Percentiles rank a stretch among this genome's conserved stretches.
Conservation (phyloP, 2,329 filamentous ascomycete genomes). For the Thielaviopsis musarum region DNA sequence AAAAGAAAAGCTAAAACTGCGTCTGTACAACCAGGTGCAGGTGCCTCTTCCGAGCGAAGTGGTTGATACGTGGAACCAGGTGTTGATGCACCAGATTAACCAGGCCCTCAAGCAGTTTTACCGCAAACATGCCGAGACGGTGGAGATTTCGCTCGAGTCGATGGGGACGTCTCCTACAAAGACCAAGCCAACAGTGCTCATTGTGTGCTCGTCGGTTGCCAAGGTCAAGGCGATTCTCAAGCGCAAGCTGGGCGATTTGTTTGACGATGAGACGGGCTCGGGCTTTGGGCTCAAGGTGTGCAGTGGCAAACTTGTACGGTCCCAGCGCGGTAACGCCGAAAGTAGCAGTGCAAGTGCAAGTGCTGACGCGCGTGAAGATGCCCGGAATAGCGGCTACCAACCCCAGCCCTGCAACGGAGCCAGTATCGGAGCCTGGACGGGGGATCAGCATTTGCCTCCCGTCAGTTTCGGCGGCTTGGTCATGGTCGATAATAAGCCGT, state of each 20-base stretch:
- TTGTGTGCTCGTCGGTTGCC: slow-evolving; percentile 58
- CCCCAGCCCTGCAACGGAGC: slow-evolving; percentile 66
- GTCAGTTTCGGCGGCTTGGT: slow-evolving; percentile 84
- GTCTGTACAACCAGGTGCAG: slow-evolving; percentile 44
- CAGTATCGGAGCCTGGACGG: slow-evolving; percentile 81
- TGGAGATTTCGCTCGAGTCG: slow-evolving; percentile 61
- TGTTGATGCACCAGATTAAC: slow-evolving; percentile 57
- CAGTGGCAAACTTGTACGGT: slow-evolving; percentile 48
- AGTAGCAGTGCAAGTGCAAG: slow-evolving; percentile 16
- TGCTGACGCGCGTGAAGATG: slow-evolving; percentile 24
- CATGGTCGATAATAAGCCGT: slow-evolving; percentile 65
- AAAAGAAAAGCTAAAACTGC: slow-evolving; percentile 24
- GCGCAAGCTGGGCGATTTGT: slow-evolving; percentile 47
- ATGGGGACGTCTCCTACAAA: slow-evolving; percentile 52
- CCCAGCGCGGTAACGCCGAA: slow-evolving; percentile 27
- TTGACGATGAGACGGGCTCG: slow-evolving; percentile 36
- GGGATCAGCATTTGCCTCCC: slow-evolving; percentile 70
- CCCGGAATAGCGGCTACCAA: slow-evolving; percentile 62
- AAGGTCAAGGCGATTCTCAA: slow-evolving; percentile 57
- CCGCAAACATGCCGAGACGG: slow-evolving; percentile 55
- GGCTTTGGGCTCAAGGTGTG: slow-evolving; percentile 56
- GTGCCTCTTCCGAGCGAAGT: slow-evolving; percentile 40
- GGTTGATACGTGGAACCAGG: slow-evolving; percentile 54
- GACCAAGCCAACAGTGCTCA: slow-evolving; percentile 55
- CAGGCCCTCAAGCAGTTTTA: slow-evolving; percentile 54